Evolutionary conservation across 352 stramenopile genomes (phyloP).

Genomic region (Globisporangium nagaii): DNA sequence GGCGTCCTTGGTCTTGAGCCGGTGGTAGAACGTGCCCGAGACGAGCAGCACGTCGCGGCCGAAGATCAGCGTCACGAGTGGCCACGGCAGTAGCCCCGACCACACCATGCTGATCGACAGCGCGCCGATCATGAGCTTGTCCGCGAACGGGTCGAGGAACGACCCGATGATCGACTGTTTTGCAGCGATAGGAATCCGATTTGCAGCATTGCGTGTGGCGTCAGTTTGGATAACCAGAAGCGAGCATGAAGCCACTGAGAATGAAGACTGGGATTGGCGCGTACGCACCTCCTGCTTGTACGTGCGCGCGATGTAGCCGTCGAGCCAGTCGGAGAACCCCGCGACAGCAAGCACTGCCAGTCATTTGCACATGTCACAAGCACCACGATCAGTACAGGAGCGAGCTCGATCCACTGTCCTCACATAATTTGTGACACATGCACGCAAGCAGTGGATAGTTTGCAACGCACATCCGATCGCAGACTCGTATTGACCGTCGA

Average conservation of each 20-base stretch:
- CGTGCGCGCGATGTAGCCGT: constrained; percentile 72
- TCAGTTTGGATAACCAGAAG: too few species aligned
- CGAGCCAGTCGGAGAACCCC: constrained; percentile 73
- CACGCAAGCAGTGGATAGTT: not conserved
- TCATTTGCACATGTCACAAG: too few species aligned
- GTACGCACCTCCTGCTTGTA: constrained; percentile 71
- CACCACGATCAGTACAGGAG: too few species aligned
- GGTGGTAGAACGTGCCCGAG: constrained; percentile 72
- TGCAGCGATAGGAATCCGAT: too few species aligned
- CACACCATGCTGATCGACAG: constrained; percentile 74
- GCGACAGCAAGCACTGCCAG: constrained; percentile 59
- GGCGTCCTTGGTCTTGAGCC: constrained; percentile 63
- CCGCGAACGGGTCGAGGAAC: constrained; percentile 77
- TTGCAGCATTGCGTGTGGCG: too few species aligned
- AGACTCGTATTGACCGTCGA: constrained; percentile 54
- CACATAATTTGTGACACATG: too few species aligned
- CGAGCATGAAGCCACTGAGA: not conserved
- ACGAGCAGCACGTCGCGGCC: constrained; percentile 69
- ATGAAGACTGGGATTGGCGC: not conserved
- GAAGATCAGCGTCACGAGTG: constrained; percentile 62
- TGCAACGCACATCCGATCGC: constrained; percentile 54
- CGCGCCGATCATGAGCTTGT: constrained; percentile 76
- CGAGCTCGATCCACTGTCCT: too few species aligned
- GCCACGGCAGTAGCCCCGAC: constrained; percentile 55
- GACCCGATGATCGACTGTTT: constrained; percentile 67